A percentile compares a stretch with the other conserved stretches of the same genome.
phyloP scores from a whole-genome alignment of 78 protist genomes.

The Guillardia theta region DNA sequence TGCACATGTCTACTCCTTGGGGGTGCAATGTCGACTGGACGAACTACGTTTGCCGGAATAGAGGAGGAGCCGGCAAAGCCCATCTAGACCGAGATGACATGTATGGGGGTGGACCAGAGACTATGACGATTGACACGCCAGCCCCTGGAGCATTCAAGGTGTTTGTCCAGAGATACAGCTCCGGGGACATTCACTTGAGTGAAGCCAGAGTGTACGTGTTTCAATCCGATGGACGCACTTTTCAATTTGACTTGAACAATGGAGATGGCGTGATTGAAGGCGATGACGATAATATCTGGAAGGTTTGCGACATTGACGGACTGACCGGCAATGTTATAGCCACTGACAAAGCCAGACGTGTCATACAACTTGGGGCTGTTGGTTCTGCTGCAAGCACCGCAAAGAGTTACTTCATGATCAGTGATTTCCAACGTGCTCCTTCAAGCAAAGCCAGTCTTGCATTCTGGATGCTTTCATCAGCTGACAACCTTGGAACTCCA shows the following conservation, averaged over 20 bases:
- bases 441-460: neutral
- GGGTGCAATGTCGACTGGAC: neutral
- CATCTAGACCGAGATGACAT: neutral
- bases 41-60: neutral
- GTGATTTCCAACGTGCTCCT: neutral
- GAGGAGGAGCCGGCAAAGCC: neutral
- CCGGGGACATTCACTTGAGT: neutral
- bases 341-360: neutral
- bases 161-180: neutral
- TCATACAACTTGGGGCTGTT: no score
- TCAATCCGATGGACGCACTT: neutral
- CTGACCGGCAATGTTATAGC: neutral
- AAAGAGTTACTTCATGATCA: neutral
- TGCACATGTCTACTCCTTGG: neutral
- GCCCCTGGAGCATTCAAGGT: neutral
- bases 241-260: neutral
- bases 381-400: neutral
- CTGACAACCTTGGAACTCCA: neutral
- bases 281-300: neutral
- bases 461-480: neutral
- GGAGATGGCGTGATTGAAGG: neutral
- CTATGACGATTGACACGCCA: neutral
- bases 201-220: neutral
- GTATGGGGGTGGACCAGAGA: neutral
- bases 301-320: conserved; percentile 15